Conservation (phyloP, 495 filamentous ascomycete species). For the Oleoguttula mirabilis region DNA sequence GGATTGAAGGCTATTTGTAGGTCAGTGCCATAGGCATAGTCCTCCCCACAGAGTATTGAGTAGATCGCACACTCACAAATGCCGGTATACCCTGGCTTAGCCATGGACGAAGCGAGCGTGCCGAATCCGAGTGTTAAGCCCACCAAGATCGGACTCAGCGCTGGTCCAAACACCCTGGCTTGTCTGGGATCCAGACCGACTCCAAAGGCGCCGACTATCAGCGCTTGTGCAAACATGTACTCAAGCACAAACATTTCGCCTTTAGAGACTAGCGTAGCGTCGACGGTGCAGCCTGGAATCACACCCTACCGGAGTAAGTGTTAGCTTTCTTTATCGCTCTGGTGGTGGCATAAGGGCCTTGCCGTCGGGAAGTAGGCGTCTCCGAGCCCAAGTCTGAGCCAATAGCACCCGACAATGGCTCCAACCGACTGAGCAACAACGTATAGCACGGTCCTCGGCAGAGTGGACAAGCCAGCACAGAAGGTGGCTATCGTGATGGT, state of each 20-base stretch:
- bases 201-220: conserved; percentile 19
- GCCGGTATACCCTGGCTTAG: conserved; percentile 15
- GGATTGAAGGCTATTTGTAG: conserved; percentile 11
- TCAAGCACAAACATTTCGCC: conserved; percentile 16
- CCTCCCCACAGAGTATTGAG: neutral
- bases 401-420: conserved; percentile 12
- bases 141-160: conserved; percentile 12
- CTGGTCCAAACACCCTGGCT: conserved; percentile 12
- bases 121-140: conserved; percentile 8
- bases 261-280: conserved; percentile 8
- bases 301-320: conserved; percentile 1
- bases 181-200: conserved; percentile 17
- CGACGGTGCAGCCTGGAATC: conserved; percentile 15
- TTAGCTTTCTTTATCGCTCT: neutral
- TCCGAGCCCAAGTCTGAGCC: conserved; percentile 6
- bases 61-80: conserved; percentile 2
- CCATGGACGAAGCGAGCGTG: conserved; percentile 3
- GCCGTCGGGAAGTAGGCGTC: conserved; percentile 9
- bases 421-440: conserved; percentile 10
- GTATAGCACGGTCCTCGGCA: conserved; percentile 16
- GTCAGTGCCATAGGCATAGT: neutral
- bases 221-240: conserved; percentile 11
- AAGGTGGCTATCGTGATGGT: conserved; percentile 18
- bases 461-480: conserved; percentile 12
- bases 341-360: neutral